phyloP scores from a whole-genome alignment of 257 asterid species.

The Solanum neorickii region DNA sequence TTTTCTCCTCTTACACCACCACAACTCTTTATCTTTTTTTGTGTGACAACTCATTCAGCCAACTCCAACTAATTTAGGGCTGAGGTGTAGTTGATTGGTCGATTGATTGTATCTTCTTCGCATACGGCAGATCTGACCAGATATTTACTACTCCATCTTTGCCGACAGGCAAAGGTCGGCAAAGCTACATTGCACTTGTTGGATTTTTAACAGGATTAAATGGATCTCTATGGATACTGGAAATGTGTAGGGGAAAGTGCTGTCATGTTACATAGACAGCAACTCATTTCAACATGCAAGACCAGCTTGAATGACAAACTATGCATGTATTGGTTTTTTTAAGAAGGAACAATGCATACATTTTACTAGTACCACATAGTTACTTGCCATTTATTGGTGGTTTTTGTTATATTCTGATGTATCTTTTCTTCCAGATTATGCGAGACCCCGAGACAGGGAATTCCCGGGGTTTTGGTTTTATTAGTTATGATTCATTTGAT shows the following conservation, averaged over 20 bases:
- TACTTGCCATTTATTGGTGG: background rate
- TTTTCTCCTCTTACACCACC: background rate
- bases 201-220: background rate
- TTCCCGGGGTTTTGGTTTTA: constrained; percentile 93
- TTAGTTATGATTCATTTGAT: constrained; percentile 91
- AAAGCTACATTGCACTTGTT: background rate
- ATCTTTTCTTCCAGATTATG: constrained; percentile 56
- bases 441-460: constrained; percentile 96
- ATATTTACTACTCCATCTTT: background rate
- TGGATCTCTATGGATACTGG: background rate
- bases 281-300: background rate
- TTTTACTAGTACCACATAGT: background rate
- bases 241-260: background rate
- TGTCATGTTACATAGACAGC: background rate
- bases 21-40: background rate
- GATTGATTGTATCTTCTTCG: background rate
- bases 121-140: background rate
- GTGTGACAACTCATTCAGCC: background rate
- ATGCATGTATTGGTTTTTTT: background rate
- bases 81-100: background rate
- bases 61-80: background rate
- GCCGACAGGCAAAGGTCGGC: background rate
- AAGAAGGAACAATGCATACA: background rate
- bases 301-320: background rate
- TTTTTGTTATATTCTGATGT: background rate